These are phyloP conservation scores for Pontederia crassipes DNA, from an alignment of 176 grass and related monocot genomes.

Conservation along the genomic window DNA sequence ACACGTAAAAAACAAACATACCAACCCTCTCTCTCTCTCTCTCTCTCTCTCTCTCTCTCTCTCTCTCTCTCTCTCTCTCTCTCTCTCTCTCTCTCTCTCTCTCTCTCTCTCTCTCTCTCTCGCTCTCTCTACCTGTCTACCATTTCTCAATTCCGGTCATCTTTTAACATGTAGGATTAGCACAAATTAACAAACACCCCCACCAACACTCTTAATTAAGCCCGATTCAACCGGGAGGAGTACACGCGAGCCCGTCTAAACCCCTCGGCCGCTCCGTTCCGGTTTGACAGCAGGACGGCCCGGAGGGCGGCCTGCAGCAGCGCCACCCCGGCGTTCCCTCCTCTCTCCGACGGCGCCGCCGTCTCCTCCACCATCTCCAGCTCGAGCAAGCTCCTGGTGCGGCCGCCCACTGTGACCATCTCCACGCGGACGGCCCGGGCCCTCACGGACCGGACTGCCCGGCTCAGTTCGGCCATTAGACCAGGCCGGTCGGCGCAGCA, in stretches of 20 bases:
- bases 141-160: no score
- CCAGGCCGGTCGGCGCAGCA: constrained; percentile 79
- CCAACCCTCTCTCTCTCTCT: no score
- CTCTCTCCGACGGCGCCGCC: background rate
- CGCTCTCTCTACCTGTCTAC: no score
- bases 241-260: constrained; percentile 47
- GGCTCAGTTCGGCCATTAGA: constrained; percentile 70
- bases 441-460: constrained; percentile 59
- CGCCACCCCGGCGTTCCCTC: constrained; percentile 18
- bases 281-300: constrained; percentile 49
- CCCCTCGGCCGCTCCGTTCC: constrained; percentile 35
- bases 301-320: constrained; percentile 77
- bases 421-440: constrained; percentile 68
- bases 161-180: no score
- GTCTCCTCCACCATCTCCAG: constrained; percentile 35
- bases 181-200: background rate
- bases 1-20: no score
- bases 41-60: no score
- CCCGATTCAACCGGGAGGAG: constrained; percentile 28
- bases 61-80: no score
- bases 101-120: no score
- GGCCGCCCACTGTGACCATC: constrained; percentile 71
- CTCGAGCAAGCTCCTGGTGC: constrained; percentile 65
- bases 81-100: no score
- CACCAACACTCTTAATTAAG: background rate